Conservation (phyloP, 2,329 filamentous ascomycete genomes). For the Epichloe festucae region DNA sequence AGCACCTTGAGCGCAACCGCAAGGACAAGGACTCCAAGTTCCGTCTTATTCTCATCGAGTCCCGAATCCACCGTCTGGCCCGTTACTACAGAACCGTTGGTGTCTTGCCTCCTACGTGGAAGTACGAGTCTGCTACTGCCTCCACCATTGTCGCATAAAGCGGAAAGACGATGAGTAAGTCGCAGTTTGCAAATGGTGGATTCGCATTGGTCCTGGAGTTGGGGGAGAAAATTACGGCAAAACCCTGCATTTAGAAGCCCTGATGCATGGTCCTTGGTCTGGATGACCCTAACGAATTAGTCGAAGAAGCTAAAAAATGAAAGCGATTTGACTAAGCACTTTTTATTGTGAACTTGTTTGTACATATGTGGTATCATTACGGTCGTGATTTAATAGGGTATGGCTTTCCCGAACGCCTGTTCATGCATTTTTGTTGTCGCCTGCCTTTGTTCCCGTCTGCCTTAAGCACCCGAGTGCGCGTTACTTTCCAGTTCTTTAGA, state of each 20-base stretch:
- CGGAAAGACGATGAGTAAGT: neutral
- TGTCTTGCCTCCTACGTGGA: slow-evolving; percentile 83
- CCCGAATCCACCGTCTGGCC: slow-evolving; percentile 98
- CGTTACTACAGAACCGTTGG: slow-evolving; percentile 98
- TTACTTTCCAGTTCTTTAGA: slow-evolving; percentile 48
- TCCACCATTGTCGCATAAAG: slow-evolving; percentile 82
- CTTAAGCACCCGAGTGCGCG: neutral
- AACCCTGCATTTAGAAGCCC: slow-evolving; percentile 30
- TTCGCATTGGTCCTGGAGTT: slow-evolving; percentile 31
- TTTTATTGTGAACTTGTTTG: neutral
- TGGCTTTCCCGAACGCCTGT: slow-evolving; percentile 5
- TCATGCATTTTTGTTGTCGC: neutral
- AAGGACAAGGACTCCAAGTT: slow-evolving; percentile 99
- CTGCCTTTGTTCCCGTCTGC: neutral
- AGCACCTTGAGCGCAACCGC: slow-evolving; percentile 99
- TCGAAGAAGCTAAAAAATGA: slow-evolving; percentile 19
- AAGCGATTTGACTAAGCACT: slow-evolving; percentile 15
- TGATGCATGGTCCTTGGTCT: slow-evolving; percentile 27
- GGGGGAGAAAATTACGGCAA: slow-evolving; percentile 25
- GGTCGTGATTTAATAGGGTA: neutral
- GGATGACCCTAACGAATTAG: slow-evolving; percentile 16
- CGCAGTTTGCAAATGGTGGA: slow-evolving; percentile 12
- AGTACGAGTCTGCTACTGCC: slow-evolving; percentile 96
- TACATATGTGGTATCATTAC: neutral
- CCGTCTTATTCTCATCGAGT: slow-evolving; percentile 99